A percentile compares a stretch with the other conserved stretches of the same genome.
Conservation (phyloP, 345 rosid species). For the Gossypium bickii region DNA sequence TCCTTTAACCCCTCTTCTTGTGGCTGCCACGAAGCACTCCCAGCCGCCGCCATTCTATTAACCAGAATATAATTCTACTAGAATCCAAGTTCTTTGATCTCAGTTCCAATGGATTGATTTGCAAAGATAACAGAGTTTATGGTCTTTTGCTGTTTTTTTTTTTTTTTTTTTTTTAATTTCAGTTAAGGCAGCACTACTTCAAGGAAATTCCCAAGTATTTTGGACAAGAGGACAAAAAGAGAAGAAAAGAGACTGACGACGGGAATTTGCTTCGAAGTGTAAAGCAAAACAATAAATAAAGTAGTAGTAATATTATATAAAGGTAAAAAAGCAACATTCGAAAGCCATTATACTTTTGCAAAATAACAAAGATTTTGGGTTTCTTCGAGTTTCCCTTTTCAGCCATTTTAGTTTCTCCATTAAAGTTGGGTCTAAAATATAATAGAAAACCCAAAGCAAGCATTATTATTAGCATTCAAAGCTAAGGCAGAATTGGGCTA, state of each 20-base stretch:
- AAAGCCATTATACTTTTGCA: neutral
- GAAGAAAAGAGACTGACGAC: neutral
- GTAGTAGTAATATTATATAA: neutral
- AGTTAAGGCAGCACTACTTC: neutral
- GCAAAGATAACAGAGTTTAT: neutral
- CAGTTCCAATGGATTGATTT: neutral
- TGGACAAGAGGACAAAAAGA: neutral
- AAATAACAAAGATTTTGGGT: neutral
- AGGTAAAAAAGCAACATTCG: neutral
- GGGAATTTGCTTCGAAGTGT: neutral
- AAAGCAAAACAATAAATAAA: neutral
- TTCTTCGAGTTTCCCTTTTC: neutral
- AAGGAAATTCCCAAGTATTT: neutral
- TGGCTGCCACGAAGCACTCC: constrained; percentile 69
- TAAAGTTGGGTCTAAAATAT: neutral
- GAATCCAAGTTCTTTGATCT: neutral
- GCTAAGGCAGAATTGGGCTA: neutral
- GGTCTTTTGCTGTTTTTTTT: neutral
- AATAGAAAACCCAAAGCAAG: neutral
- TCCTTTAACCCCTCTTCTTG: constrained; percentile 75
- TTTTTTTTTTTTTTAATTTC: neutral
- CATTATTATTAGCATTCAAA: neutral
- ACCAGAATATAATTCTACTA: neutral
- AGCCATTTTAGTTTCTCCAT: neutral
- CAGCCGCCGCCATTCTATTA: constrained; percentile 41